Evolutionary conservation across 2,329 filamentous ascomycete genomes (phyloP).

Genomic region (Monosporascus sp.): DNA sequence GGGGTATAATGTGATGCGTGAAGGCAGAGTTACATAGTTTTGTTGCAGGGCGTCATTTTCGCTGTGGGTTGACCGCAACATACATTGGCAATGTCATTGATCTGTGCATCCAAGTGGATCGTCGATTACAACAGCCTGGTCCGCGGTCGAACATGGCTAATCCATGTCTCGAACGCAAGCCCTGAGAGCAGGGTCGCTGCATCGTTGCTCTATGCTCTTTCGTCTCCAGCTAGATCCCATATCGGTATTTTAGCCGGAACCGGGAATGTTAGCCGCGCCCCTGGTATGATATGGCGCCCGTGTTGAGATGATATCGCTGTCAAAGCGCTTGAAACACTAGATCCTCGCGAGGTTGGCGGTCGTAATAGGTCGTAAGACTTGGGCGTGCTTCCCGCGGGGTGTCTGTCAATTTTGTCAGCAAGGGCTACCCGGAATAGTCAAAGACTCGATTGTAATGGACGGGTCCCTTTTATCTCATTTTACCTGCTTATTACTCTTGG

Average conservation of each 20-base stretch:
- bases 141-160: neutral
- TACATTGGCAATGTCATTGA: neutral
- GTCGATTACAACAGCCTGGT: neutral
- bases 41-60: neutral
- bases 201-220: too few relatives aligned
- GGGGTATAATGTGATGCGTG: neutral
- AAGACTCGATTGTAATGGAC: neutral
- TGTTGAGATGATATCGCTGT: neutral
- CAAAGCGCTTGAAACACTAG: too few relatives aligned
- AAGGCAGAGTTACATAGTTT: neutral
- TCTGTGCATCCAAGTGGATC: neutral
- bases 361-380: too few relatives aligned
- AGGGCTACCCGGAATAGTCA: neutral
- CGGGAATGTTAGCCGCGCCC: neutral
- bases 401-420: too few relatives aligned
- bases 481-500: neutral
- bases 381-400: too few relatives aligned
- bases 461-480: neutral
- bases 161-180: neutral
- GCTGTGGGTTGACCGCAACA: neutral
- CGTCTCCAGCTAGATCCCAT: neutral
- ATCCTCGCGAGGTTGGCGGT: too few relatives aligned
- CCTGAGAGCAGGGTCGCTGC: neutral
- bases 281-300: neutral
- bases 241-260: neutral